Evolutionary conservation across 176 grass and related monocot genomes (phyloP).

Genomic region (Zoysia japonica): DNA sequence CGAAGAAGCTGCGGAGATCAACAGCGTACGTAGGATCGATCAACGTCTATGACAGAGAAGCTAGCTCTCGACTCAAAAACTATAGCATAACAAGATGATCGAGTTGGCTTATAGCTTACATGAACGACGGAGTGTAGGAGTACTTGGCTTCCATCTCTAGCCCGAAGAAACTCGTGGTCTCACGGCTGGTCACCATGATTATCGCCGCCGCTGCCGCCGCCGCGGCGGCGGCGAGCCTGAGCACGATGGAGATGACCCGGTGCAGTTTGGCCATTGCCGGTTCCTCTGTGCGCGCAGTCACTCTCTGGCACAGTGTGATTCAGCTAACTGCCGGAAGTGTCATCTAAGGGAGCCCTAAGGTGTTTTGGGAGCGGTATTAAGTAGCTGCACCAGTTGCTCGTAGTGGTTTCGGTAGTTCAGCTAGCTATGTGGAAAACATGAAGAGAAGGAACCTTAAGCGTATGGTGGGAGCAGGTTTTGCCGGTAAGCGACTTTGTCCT

Average conservation of each 20-base stretch:
- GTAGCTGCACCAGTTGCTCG: constrained; percentile 22
- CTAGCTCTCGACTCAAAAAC: not conserved
- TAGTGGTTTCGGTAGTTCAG: constrained; percentile 49
- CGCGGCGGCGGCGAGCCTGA: constrained; percentile 58
- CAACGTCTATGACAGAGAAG: not conserved
- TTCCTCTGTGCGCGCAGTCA: not conserved
- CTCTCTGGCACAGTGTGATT: not conserved
- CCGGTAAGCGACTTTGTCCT: constrained; percentile 45
- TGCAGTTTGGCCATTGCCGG: constrained; percentile 56
- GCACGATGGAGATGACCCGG: constrained; percentile 38
- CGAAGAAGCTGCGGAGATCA: constrained; percentile 64
- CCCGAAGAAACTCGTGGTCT: constrained; percentile 72
- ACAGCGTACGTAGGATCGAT: not conserved
- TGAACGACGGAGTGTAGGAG: constrained; percentile 71
- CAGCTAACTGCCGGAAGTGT: not conserved
- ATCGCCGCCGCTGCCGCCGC: constrained; percentile 53
- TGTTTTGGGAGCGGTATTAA: not conserved
- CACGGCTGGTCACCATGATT: constrained; percentile 85
- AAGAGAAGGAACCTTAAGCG: not conserved
- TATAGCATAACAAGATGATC: not conserved
- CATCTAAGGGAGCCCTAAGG: not conserved
- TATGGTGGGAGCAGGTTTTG: constrained; percentile 19
- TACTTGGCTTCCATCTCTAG: constrained; percentile 83
- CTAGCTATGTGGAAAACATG: constrained; percentile 30
- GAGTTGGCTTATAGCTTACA: constrained; percentile 41